Evolutionary conservation across 192 early-diverging fungal genomes (phyloP), one percentile per base, ranked within the genome.

Genomic region (Backusella luteola): DNA sequence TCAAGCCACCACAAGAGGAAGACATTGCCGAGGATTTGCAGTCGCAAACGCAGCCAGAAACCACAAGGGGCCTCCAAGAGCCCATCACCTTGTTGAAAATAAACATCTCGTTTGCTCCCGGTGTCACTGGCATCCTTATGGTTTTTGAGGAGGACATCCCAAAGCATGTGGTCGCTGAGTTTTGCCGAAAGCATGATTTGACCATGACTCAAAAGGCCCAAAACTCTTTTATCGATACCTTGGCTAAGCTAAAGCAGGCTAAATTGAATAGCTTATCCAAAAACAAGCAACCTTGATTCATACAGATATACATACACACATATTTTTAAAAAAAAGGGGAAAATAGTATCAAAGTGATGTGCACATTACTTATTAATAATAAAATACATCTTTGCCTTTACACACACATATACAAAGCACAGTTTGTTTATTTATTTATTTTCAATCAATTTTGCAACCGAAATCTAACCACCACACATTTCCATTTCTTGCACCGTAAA

Each of bases 391-490:
- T 44, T 44, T 19, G 11, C 6, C 6, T 3, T 56, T 26, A 2
- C 8, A 56, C 56, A 29, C 11, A 9, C 3, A 23, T 26, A 29
- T 21, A 53, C 2, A 52, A 52, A 52, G 17, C 14, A n/a, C 46
- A 15, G 17, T 52, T 9, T 59, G 11, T 59, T 59, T 59, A 21
- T 59, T 49, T 32, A 32, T 32, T 32, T 32, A 2, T 19, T n/a
- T 52, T 52, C 14, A 63, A 63, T 63, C 56, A 23, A 63, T 29
- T 29, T 63, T 39, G 52, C 74, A 75, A 17, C 74, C 59, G 66
- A 79, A 79, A 56, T 79, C 78, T 32, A 79, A 34, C 78, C 78
- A 81, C 80, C 80, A 81, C 3, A 81, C 46, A n/a, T 36, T 42
- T 6, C 76, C 80, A 38, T 77, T 59, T 36, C 73, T 66, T 21